Evolutionary conservation across 1,284 basidiomycete species (phyloP), one percentile per base, ranked within the genome.

Genomic region (Melampsora larici-populina): DNA sequence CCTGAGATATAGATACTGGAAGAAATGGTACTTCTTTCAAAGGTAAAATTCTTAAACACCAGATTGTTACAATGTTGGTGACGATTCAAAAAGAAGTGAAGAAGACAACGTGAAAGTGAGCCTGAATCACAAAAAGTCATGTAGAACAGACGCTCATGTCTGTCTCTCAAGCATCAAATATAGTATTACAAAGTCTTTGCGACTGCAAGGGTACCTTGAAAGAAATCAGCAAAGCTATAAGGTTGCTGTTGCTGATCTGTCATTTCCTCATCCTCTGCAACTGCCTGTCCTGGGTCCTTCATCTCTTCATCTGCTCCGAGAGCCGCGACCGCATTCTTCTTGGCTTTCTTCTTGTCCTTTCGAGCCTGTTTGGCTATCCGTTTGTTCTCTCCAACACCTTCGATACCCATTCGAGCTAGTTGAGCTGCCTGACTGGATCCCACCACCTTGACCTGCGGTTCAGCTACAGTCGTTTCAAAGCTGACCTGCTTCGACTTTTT

Each of bases 271-370:
- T 60, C 70, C 49, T 70, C 40, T 26, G 60, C 67, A n/a, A 15
- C 78, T 49, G 31, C 67, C 17, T 78, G 60, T 31, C 68, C 55
- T 33, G 49, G 40, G 11, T 55, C 46, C 36, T 58, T 18, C 75
- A 78, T 78, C 2, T 66, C 76, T 26, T 51, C 58, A 65, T 79
- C 78, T 58, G 79, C 79, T 13, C 70, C 75, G 33, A 78, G 68
- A 72, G 80, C 79, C 80, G 81, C 81, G 79, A 81, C 81, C 49
- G 79, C 81, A 76, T 81, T 82, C 80, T 83, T 83, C 7, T 80
- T 79, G 8, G 78, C 68, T 51, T 80, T 79, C 80, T 80, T 79
- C 71, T 79, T 80, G 24, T 79, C 80, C 78, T 83, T 82, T 79
- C 82, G 82, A 40, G 80, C 72, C 46, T 79, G 78, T 26, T 81